Evolutionary conservation across 805 yeast genomes (phyloP).

Genomic region (Candida cerambycidarum): DNA sequence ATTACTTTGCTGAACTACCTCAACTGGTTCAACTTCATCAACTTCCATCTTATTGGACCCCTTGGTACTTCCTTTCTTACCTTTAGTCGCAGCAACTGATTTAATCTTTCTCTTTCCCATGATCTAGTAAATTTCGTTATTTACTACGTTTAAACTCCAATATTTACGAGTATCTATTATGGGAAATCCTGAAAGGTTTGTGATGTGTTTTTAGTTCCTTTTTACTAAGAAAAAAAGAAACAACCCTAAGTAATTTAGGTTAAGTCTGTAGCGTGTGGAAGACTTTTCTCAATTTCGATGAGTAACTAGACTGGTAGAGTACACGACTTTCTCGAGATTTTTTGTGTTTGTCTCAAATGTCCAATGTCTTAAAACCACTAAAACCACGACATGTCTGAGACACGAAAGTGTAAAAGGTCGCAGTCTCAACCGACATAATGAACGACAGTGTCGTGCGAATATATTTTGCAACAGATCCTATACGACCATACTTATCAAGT

Average conservation of each 20-base stretch:
- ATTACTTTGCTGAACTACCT: too few species aligned
- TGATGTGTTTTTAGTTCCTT: neutral
- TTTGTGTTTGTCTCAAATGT: too few species aligned
- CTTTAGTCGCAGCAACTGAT: neutral
- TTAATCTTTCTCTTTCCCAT: conserved; percentile 14
- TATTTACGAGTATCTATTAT: neutral
- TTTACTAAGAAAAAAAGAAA: conserved; percentile 4
- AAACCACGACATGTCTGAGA: neutral
- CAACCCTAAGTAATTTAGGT: neutral
- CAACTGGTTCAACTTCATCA: neutral
- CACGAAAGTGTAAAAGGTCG: too few species aligned
- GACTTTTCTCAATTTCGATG: conserved; percentile 6
- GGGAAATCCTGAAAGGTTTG: conserved; percentile 2
- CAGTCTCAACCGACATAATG: too few species aligned
- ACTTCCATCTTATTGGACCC: neutral
- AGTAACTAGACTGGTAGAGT: neutral
- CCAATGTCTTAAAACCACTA: neutral
- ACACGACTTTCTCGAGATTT: neutral
- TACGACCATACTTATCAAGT: neutral
- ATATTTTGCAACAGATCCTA: neutral
- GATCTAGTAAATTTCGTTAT: neutral
- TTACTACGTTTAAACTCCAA: neutral
- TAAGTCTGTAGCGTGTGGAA: conserved; percentile 2
- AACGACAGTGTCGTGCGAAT: conserved; percentile 2
- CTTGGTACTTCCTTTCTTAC: neutral